Base-by-base conservation (phyloP, 1,139 yeast species). In the Sugiyamaella xylanicola region DNA sequence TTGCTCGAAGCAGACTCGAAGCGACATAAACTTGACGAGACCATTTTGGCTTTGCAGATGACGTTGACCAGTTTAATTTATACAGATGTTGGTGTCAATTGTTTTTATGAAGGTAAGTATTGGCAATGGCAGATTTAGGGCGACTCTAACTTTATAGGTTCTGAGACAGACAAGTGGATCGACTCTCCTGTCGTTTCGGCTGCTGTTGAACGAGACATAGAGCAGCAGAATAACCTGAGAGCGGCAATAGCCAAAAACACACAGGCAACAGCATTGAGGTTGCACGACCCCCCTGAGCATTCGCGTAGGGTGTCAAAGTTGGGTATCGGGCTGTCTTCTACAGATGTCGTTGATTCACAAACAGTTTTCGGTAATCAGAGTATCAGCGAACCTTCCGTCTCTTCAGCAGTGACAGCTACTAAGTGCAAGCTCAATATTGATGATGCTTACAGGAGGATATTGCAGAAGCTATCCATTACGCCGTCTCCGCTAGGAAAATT, bases 151-250 rank as follows among this genome's bases (percentile, higher is more conserved):
- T 32, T 19, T 37, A 22, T 44, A 61, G 66, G 70, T 1, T 66
- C 69, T n/a, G 72, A 68, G 48, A 68, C 72, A 1, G 72, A 68
- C 55, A 61, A 63, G 36, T 68, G 71, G 71, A 48, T 68, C 41
- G 56, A 59, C 11, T 56, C 65, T 7, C 61, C 65, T 0, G 50
- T 68, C 20, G 69, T 68, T 2, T 40, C 49, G 8, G 58, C 56
- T 3, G 55, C 61, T 5, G 45, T 60, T 2, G 59, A 57, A 35
- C 51, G 63, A 13, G 59, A 53, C 17, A 42, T 27, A 8, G 62
- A 58, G 21, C 61, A 55, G 53, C 54, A 55, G 48, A 51, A 39
- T 40, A 58, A 49, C 32, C 37, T 64, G 40, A 54, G 56, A 20
- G 59, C 56, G 9, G 63, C 63, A 2, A 56, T 64, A 20, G 37